Evolutionary conservation across 2,329 filamentous ascomycete genomes (phyloP), one percentile per base, ranked within the genome.

Genomic region (Cytospora schulzeri): DNA sequence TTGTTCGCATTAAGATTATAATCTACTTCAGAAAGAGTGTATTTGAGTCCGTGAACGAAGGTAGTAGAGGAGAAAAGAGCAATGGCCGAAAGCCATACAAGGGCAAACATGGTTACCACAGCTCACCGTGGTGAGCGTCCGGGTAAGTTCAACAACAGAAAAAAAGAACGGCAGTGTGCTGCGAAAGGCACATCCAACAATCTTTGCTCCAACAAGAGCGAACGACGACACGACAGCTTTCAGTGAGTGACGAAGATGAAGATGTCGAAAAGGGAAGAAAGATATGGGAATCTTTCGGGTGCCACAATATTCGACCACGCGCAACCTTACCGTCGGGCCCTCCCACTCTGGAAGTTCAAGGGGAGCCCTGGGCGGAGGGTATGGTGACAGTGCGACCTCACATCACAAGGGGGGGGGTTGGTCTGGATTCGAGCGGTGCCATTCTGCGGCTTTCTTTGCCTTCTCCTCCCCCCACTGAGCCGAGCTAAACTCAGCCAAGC

Each of bases 1-100:
- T 81, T 71, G 72, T 89, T 88, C 67, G 79, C 77, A 72, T 89
- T 89, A 67, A 89, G 76, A 70, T 89, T 89, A 74, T 81, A 88
- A 50, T 80, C 78, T 54, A 78, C 76, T 65, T 72, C 66, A 60
- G 64, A 62, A 28, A 69, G 66, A 60, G 73, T 70, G 65, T 69
- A 76, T 63, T 64, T 65, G 54, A 75, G 72, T 65, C 69, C 73
- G 63, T 69, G 68, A 69, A 73, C 73, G 68, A 74, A 62, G 54
- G 71, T 70, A 17, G 63, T 55, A 50, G 65, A 55, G 53, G 50
- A 66, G 41, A 65, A 68, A 52, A 71, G 66, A 70, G 69, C 52
- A 68, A 73, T 66, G 55, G 72, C 70, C 57, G 70, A 53, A 52
- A 71, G 67, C 68, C 70, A 69, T 52, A 69, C 68, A 66, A 68